Evolutionary conservation across 169 alveolate genomes (phyloP).

Genomic region (Toxoplasma gondii): DNA sequence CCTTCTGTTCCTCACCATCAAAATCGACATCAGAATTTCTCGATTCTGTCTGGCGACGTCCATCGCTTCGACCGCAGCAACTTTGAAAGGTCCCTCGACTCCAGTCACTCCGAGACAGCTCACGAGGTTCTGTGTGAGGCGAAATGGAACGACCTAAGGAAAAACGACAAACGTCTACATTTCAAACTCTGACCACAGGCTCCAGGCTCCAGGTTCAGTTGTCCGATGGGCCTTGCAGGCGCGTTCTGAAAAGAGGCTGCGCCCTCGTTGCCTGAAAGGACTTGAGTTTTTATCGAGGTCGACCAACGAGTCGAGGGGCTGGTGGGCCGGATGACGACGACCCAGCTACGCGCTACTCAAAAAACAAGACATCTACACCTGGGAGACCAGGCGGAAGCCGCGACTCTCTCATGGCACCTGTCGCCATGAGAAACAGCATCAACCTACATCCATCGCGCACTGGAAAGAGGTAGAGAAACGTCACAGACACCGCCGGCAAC

Average conservation of each 20-base stretch:
- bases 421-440: background rate
- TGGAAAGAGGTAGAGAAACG: background rate
- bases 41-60: slow-evolving; percentile 69
- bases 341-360: background rate
- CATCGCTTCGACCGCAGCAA: slow-evolving; percentile 67
- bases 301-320: too few relatives aligned
- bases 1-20: slow-evolving; percentile 36
- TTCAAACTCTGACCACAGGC: too few relatives aligned
- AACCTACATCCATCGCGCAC: background rate
- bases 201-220: too few relatives aligned
- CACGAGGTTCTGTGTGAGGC: slow-evolving; percentile 95
- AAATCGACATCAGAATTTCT: slow-evolving; percentile 64
- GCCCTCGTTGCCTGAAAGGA: too few relatives aligned
- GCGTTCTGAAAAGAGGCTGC: background rate
- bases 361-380: background rate
- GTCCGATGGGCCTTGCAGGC: background rate
- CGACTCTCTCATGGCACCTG: background rate
- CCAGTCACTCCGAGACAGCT: slow-evolving; percentile 91
- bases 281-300: too few relatives aligned
- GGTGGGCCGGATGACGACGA: too few relatives aligned
- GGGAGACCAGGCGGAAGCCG: background rate
- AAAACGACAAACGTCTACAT: background rate
- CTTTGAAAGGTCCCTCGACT: slow-evolving; percentile 66
- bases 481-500: too few relatives aligned
- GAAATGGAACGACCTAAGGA: slow-evolving; percentile 92